Evolutionary conservation across 768 basidiomycete species (phyloP), one percentile per base, ranked within the genome.

Genomic region (Xerocomus brunneocitrinus): DNA sequence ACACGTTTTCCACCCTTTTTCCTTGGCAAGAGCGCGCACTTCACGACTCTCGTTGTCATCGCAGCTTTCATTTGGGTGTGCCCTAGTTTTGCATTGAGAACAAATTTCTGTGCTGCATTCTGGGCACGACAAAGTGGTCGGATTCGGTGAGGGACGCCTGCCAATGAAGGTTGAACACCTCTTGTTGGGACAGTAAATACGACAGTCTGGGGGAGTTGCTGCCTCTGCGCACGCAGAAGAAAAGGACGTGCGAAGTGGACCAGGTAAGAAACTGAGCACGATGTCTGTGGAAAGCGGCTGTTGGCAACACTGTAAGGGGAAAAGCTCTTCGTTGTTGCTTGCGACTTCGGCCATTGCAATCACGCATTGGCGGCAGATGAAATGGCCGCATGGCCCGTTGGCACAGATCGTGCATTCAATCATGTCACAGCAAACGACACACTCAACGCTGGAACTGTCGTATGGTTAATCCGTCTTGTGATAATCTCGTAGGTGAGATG

Each of bases 1-100:
- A 59, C 84, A 87, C 0, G 78, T 82, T 60, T 84, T 80, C 84
- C 82, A 87, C 5, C 71, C 67, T 9, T 77, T 54, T 39, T 70
- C 51, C 5, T 62, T 61, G 0, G 82, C 83, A 12, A 89, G 73
- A 3, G 63, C 70, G n/a, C 66, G 71, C 22, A 84, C 67, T 41
- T 72, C 74, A 13, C 74, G 61, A 8, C 70, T 67, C 2, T 64
- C 62, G 53, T 78, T 77, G n/a, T 75, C 74, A 2, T 63, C 58
- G 46, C 84, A 84, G 3, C 57, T 59, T 42, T 67, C 60, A 13
- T 59, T 58, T 0, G 65, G 60, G 59, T 86, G 85, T 8, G 70
- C 68, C 0, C 31, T 39, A 19, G 72, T 67, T 61, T 78, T 84
- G 73, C 84, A 87, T 7, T 55, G 52, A 0, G 73, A 63, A 62